Evolutionary conservation across 2,329 filamentous ascomycete genomes (phyloP).

Genomic region (Alternaria arbusti): DNA sequence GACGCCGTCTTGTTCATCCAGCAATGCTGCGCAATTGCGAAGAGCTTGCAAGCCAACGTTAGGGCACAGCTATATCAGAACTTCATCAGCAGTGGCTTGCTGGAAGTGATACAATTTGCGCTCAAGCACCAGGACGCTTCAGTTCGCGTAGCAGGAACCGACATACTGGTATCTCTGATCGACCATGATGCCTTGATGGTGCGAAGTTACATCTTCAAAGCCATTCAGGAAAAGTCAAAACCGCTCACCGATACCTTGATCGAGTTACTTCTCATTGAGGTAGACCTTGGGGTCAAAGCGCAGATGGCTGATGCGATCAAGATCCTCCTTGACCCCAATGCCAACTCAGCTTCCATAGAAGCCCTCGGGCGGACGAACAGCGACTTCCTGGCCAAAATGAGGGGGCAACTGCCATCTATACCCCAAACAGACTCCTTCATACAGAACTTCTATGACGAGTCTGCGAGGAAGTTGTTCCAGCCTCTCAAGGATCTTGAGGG

Average conservation of each 20-base stretch:
- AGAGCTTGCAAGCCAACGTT: conserved; percentile 85
- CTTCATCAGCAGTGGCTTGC: conserved; percentile 84
- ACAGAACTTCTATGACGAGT: conserved; percentile 86
- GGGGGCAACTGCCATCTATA: conserved; percentile 56
- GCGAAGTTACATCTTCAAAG: conserved; percentile 88
- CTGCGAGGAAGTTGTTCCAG: conserved; percentile 82
- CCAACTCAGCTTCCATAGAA: conserved; percentile 66
- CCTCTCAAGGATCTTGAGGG: conserved; percentile 82
- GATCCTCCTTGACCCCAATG: conserved; percentile 80
- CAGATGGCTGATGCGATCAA: conserved; percentile 96
- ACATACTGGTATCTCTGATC: conserved; percentile 91
- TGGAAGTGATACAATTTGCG: conserved; percentile 90
- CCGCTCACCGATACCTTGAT: conserved; percentile 92
- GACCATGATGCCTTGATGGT: conserved; percentile 97
- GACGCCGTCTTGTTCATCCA: conserved; percentile 96
- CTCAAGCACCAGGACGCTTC: conserved; percentile 83
- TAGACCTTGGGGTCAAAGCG: conserved; percentile 91
- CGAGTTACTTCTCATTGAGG: conserved; percentile 87
- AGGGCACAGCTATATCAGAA: conserved; percentile 86
- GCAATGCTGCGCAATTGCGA: conserved; percentile 91
- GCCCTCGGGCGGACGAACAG: conserved; percentile 66
- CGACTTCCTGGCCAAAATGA: conserved; percentile 71
- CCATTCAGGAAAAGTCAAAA: conserved; percentile 83
- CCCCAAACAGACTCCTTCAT: conserved; percentile 86
- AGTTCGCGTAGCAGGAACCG: conserved; percentile 89